These are phyloP conservation scores for Conringia planisiliqua DNA, from an alignment of 345 rosid species.

Conservation along the genomic window DNA sequence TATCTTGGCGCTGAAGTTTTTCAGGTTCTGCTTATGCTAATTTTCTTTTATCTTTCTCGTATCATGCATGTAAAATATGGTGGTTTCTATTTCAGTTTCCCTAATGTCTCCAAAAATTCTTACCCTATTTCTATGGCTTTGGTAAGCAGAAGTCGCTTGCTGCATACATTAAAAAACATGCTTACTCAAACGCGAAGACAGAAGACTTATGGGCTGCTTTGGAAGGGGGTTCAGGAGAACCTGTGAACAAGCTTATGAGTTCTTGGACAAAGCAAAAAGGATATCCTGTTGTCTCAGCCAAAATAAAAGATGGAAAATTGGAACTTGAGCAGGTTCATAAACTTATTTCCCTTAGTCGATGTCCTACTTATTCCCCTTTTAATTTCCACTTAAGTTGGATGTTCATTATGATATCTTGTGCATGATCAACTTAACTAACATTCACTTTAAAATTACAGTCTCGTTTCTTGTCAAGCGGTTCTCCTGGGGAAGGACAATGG, in stretches of 20 bases:
- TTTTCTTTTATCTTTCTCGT: slow-evolving; percentile 3
- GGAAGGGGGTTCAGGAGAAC: slow-evolving; percentile 85
- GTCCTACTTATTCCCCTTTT: background rate
- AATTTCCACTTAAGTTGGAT: background rate
- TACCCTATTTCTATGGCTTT: slow-evolving; percentile 5
- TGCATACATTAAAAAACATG: slow-evolving; percentile 67
- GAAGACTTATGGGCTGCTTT: slow-evolving; percentile 92
- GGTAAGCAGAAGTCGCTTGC: slow-evolving; percentile 79
- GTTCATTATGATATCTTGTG: background rate
- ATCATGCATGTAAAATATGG: background rate
- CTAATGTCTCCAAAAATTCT: background rate
- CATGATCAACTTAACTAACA: slow-evolving; percentile 4
- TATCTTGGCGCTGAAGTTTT: slow-evolving; percentile 89
- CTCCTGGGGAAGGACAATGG: slow-evolving; percentile 89
- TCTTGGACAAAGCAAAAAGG: slow-evolving; percentile 94
- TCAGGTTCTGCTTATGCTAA: slow-evolving; percentile 55
- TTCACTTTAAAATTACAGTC: slow-evolving; percentile 44
- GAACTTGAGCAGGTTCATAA: slow-evolving; percentile 81
- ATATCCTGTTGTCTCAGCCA: slow-evolving; percentile 83
- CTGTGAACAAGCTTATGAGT: slow-evolving; percentile 88
- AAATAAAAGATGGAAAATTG: slow-evolving; percentile 61
- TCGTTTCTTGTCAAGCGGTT: slow-evolving; percentile 82
- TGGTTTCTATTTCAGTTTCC: background rate
- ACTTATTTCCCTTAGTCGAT: background rate
- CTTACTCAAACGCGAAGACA: slow-evolving; percentile 86